Base-by-base conservation (phyloP, 805 yeast species). In the Kurtzmaniella fragi region DNA sequence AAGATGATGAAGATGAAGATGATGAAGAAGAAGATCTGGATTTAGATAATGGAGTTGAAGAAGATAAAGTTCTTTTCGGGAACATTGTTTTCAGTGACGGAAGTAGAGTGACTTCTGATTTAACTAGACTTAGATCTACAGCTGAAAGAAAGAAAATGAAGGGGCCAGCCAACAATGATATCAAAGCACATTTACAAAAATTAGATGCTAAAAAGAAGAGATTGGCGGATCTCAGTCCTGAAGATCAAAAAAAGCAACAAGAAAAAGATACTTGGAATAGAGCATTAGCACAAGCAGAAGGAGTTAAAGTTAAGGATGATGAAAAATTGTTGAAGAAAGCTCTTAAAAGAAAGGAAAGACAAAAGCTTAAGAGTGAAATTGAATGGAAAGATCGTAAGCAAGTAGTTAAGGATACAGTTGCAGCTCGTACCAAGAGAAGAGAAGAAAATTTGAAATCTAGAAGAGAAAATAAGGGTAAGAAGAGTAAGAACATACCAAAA, bases 361-460 rank as follows among this genome's bases (percentile, higher is more conserved):
- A 75, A 55, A 93, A 93, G 70, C 76, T 85, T 54, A 86, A 82
- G 68, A 83, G 95, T 42, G 95, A 88, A 53, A 68, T 78, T 37
- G 95, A 91, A 61, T 93, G 99, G 99, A 75, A 68, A 47, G 97
- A 91, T 37, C 78, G 99, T 48, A 82, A 85, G 57, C 84, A 82
- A 50, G 74, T 74, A 28, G 96, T 93, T 11, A 77, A 78, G 42
- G 85, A 82, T 49, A 80, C 82, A 29, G 81, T 84, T 38, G 73
- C 80, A 35, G 85, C 82, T 13, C 83, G 84, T 53, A 80, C 77
- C 46, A 86, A 88, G 67, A 84, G 93, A 71, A 80, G 98, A 61
- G 96, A 90, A 53, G 96, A 88, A 51, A 93, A 93, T 57, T 71
- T 93, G 59, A 80, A 82, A 57, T 79, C 86, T 35, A 79, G 96